These are phyloP conservation scores for Globisporangium spinosum DNA, from an alignment of 352 stramenopile genomes.

Conservation along the genomic window DNA sequence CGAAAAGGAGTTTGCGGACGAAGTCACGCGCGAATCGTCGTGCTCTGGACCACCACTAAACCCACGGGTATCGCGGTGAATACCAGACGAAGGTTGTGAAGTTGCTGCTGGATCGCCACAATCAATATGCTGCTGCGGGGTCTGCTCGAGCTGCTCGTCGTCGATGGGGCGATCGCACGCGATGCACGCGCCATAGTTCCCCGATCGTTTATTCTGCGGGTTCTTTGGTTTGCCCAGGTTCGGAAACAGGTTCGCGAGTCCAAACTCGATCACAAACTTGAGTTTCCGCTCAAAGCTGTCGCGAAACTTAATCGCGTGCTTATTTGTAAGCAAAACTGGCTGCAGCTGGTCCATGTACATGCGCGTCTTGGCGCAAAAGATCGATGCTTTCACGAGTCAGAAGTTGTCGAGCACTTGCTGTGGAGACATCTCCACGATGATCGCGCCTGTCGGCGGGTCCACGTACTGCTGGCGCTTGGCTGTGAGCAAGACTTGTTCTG, in stretches of 20 bases:
- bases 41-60: not conserved
- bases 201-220: constrained; percentile 23
- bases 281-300: constrained; percentile 45
- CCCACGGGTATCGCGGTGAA: not conserved
- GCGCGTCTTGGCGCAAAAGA: constrained; percentile 39
- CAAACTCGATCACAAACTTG: constrained; percentile 50
- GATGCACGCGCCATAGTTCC: constrained; percentile 51
- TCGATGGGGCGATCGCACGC: constrained; percentile 61
- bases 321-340: constrained; percentile 37
- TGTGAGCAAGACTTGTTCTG: constrained; percentile 57
- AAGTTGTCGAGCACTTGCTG: constrained; percentile 51
- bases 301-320: constrained; percentile 37
- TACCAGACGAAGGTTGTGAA: not conserved
- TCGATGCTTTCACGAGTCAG: constrained; percentile 35
- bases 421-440: constrained; percentile 40
- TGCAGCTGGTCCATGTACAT: constrained; percentile 45
- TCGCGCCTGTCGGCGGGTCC: constrained; percentile 31
- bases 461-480: constrained; percentile 29
- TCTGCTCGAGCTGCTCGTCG: constrained; percentile 16
- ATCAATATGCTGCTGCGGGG: not conserved
- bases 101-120: not conserved
- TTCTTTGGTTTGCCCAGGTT: constrained; percentile 38
- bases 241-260: constrained; percentile 58
- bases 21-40: not conserved
- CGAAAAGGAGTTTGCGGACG: constrained; percentile 6